phyloP scores from a whole-genome alignment of 352 stramenopile species.

The Elongisporangium prolatum region DNA sequence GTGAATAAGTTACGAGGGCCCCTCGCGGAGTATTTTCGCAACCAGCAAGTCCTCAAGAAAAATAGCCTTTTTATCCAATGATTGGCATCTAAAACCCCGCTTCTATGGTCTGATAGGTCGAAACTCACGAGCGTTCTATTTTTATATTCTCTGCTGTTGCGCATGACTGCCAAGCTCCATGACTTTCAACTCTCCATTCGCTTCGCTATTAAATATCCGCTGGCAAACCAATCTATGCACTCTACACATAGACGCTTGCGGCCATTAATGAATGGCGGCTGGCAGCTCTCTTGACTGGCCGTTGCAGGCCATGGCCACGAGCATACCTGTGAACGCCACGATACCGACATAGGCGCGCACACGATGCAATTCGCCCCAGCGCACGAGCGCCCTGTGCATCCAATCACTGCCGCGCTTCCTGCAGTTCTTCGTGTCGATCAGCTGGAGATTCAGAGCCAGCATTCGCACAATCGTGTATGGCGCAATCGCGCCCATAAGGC shows the following conservation, averaged over 20 bases:
- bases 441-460: slow-evolving; percentile 55
- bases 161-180: background rate
- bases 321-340: slow-evolving; percentile 51
- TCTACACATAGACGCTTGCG: background rate
- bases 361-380: slow-evolving; percentile 53
- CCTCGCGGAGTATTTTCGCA: background rate
- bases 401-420: slow-evolving; percentile 30
- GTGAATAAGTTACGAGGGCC: background rate
- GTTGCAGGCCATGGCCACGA: slow-evolving; percentile 49
- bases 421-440: slow-evolving; percentile 45
- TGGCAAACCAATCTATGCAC: background rate
- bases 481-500: slow-evolving; percentile 48
- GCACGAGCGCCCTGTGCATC: slow-evolving; percentile 46
- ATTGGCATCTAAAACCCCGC: background rate
- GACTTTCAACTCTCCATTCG: background rate
- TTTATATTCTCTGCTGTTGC: background rate
- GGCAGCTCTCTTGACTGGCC: slow-evolving; percentile 6
- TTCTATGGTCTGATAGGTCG: background rate
- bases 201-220: background rate
- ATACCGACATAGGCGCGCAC: slow-evolving; percentile 48
- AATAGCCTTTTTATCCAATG: background rate
- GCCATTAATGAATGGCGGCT: background rate
- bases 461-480: slow-evolving; percentile 68
- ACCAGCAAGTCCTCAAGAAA: no score
- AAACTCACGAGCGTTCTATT: background rate